Conservation (phyloP, 2,329 filamentous ascomycete genomes). For the Phyllosticta ampelicida region DNA sequence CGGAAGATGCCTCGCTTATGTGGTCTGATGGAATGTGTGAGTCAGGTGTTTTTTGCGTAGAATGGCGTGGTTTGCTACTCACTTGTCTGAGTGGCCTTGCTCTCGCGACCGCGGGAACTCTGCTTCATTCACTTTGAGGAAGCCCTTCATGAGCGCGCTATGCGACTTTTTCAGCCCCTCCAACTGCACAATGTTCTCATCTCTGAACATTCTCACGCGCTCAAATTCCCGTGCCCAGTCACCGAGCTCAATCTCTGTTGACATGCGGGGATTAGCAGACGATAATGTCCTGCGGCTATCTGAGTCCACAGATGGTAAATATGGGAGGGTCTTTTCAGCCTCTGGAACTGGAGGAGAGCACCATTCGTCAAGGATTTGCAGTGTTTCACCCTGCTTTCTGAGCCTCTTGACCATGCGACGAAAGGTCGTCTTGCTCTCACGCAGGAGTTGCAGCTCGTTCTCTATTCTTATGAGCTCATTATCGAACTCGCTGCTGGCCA, state of each 20-base stretch:
- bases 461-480: constrained; percentile 19
- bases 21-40: not conserved
- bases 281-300: not conserved
- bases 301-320: not conserved
- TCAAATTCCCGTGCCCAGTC: constrained; percentile 25
- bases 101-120: constrained; percentile 21
- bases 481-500: constrained; percentile 12
- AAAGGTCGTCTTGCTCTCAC: constrained; percentile 15
- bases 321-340: constrained; percentile 1
- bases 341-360: not conserved
- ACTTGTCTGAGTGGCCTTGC: not conserved
- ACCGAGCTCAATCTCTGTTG: constrained; percentile 14
- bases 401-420: not conserved
- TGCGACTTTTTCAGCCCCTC: constrained; percentile 22
- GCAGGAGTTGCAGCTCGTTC: constrained; percentile 18
- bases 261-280: not conserved
- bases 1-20: constrained; percentile 6
- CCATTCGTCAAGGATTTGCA: not conserved
- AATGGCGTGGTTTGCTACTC: not conserved
- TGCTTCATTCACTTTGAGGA: constrained; percentile 21
- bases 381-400: not conserved
- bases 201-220: constrained; percentile 22
- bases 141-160: constrained; percentile 20
- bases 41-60: not conserved
- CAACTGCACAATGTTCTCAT: constrained; percentile 24